Evolutionary conservation across 2,329 filamentous ascomycete genomes (phyloP), one percentile per base, ranked within the genome.

Genomic region (Fusarium oxysporum): DNA sequence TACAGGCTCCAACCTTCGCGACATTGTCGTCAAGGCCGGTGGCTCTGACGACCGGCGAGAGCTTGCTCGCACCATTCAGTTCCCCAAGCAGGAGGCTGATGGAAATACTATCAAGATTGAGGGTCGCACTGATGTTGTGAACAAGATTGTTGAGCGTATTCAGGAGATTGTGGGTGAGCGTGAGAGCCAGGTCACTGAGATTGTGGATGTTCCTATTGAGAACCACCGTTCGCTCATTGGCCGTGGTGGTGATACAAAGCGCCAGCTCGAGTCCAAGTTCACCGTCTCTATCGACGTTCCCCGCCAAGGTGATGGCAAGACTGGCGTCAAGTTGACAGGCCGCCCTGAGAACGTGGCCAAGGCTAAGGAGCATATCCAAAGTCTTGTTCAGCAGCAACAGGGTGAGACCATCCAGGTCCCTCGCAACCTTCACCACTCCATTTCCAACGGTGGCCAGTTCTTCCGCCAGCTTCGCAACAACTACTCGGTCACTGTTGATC

Each of bases 201-300:
- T 88, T 21, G 80, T 98, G 32, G 95, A 98, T 38, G 91, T 99
- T 40, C 93, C 95, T 21, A 91, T 92, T 17, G 93, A 96, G 77
- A 97, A 98, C 86, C 97, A 99, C 82, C 89, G 95, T 60, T 88
- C 93, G 13, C 88, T 99, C 30, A 98, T 99, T 79, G 96, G 96
- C 45, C 94, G 95, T 63, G 95, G 94, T 71, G 96, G 97, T 72
- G 95, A 97, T 75, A 91, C 91, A 54, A 93, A 97, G 81, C 93
- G 93, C 72, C 89, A 92, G 72, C 88, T 99, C 32, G 96, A 99
- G 85, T 88, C 92, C 41, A 90, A 95, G 80, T 97, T 98, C 85
- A 91, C 90, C 63, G 92, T 99, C 59, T 91, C 92, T 12, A 90
- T 99, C 71, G 96, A 98, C 78, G 93, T 99, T 68, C 96, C 96